Conservation (phyloP, 768 basidiomycete species). For the Boletellus emodensis region DNA sequence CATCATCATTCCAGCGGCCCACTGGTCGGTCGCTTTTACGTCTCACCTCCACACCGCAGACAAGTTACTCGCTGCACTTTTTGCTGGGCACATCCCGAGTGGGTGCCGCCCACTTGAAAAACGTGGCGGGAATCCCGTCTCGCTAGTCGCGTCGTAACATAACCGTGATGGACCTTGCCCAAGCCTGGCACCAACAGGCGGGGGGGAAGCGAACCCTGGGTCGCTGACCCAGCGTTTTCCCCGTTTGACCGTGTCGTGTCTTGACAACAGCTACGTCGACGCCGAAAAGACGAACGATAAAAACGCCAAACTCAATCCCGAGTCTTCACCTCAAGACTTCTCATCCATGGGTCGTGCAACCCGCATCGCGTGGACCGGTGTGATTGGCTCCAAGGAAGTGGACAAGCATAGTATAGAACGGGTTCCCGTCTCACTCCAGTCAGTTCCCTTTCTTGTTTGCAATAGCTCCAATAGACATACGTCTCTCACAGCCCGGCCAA, state of each 20-base stretch:
- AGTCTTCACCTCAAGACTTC: neutral
- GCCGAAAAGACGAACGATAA: neutral
- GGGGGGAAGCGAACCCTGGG: neutral
- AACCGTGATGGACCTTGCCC: neutral
- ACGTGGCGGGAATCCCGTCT: neutral
- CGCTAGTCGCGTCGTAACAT: neutral
- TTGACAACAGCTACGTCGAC: neutral
- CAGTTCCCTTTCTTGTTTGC: neutral
- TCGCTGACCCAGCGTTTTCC: neutral
- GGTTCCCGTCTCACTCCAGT: neutral
- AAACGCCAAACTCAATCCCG: neutral
- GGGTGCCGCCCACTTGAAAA: neutral
- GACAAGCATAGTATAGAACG: neutral
- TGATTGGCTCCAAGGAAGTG: neutral
- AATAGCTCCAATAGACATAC: neutral
- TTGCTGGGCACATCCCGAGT: too few species aligned
- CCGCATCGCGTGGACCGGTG: neutral
- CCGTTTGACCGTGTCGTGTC: neutral
- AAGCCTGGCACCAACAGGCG: neutral
- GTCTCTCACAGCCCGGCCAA: neutral
- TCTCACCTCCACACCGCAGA: too few species aligned
- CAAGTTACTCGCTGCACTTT: too few species aligned
- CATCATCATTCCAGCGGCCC: too few species aligned
- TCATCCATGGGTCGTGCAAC: neutral
- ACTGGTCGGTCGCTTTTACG: too few species aligned